These are phyloP conservation scores for Linanthus parryae DNA, from an alignment of 148 eudicot genomes.

Conservation along the genomic window DNA sequence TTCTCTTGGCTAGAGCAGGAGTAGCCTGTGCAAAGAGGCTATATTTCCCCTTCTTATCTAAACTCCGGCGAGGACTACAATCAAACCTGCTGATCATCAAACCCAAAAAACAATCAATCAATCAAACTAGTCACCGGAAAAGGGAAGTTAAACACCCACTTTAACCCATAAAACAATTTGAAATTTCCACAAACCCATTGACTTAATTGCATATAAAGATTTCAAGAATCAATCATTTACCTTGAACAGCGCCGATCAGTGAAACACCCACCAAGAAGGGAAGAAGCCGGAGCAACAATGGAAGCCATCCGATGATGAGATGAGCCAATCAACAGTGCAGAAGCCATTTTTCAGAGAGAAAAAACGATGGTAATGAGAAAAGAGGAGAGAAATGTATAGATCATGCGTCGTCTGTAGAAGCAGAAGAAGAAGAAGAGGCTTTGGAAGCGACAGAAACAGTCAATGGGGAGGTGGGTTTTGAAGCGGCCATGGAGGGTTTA, in stretches of 20 bases:
- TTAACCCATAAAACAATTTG: no score
- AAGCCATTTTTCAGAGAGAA: slow-evolving; percentile 20
- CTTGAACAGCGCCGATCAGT: no score
- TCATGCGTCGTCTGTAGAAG: background rate
- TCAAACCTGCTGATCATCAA: slow-evolving; percentile 29
- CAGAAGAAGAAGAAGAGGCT: slow-evolving; percentile 3
- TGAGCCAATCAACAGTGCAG: slow-evolving; percentile 14
- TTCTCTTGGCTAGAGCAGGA: slow-evolving; percentile 27
- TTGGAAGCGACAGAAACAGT: background rate
- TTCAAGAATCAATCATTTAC: no score
- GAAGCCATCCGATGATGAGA: slow-evolving; percentile 12
- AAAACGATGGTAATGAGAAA: background rate
- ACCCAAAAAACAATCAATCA: no score
- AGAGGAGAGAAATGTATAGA: background rate
- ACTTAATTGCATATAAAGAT: no score
- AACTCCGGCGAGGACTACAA: slow-evolving; percentile 16
- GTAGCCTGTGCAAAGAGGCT: slow-evolving; percentile 23
- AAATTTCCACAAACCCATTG: no score
- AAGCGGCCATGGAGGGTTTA: slow-evolving; percentile 10
- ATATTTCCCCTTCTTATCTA: slow-evolving; percentile 20
- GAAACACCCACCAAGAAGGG: slow-evolving; percentile 13
- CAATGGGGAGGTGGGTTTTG: background rate
- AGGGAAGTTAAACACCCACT: no score
- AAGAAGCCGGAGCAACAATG: slow-evolving; percentile 5
- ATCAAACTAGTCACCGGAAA: no score